phyloP scores from a whole-genome alignment of 768 basidiomycete genomes.

The Tylopilus sp. region DNA sequence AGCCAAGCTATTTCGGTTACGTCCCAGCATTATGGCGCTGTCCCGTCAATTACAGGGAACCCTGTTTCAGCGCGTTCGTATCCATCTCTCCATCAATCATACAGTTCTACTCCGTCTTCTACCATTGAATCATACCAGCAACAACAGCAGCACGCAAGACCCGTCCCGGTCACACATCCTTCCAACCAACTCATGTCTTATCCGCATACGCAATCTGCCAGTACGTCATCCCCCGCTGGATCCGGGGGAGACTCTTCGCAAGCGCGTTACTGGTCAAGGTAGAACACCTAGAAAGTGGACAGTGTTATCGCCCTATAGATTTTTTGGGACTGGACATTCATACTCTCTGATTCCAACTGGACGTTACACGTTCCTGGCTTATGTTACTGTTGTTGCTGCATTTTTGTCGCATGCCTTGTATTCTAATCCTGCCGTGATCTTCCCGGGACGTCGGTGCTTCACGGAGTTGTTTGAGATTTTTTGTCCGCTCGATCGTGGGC shows the following conservation, averaged over 20 bases:
- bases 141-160: slow-evolving; percentile 26
- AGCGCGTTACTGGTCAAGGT: slow-evolving; percentile 24
- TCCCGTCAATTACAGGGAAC: slow-evolving; percentile 19
- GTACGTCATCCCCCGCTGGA: slow-evolving; percentile 27
- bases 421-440: slow-evolving; percentile 15
- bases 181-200: slow-evolving; percentile 27
- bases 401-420: slow-evolving; percentile 16
- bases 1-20: slow-evolving; percentile 31
- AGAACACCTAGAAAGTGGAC: slow-evolving; percentile 7
- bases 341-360: slow-evolving; percentile 2
- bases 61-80: slow-evolving; percentile 26
- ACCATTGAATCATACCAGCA: slow-evolving; percentile 19
- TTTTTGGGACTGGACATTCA: slow-evolving; percentile 13
- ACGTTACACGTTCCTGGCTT: slow-evolving; percentile 1
- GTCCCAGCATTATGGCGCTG: slow-evolving; percentile 28
- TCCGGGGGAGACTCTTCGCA: slow-evolving; percentile 27
- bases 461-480: slow-evolving; percentile 16
- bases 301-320: slow-evolving; percentile 8
- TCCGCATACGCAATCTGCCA: slow-evolving; percentile 22
- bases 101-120: slow-evolving; percentile 18
- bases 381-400: slow-evolving; percentile 9
- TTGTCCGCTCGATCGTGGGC: slow-evolving; percentile 2
- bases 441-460: slow-evolving; percentile 8
- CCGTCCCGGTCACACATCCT: slow-evolving; percentile 12
- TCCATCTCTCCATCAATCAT: slow-evolving; percentile 27